phyloP scores from a whole-genome alignment of 495 filamentous ascomycete species.

The Annulohypoxylon moriforme region DNA sequence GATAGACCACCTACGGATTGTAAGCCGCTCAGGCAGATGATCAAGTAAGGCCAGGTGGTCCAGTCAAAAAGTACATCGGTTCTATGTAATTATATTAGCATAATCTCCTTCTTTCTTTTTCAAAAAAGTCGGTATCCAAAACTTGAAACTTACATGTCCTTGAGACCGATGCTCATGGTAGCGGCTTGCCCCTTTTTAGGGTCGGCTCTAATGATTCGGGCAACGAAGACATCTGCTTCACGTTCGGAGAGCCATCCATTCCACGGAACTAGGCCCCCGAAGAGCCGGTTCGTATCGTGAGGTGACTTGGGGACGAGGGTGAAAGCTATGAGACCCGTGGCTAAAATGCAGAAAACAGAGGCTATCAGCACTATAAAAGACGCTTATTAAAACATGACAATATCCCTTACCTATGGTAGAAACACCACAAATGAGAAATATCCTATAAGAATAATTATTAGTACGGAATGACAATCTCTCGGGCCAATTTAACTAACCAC shows the following conservation, averaged over 20 bases:
- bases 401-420: constrained; percentile 28
- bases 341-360: constrained; percentile 11
- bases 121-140: too few species aligned
- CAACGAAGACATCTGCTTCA: constrained; percentile 31
- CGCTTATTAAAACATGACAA: too few species aligned
- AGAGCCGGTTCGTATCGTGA: constrained; percentile 29
- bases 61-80: constrained; percentile 30
- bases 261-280: constrained; percentile 31
- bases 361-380: background rate
- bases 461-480: background rate
- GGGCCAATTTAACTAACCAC: constrained; percentile 10
- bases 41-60: constrained; percentile 34
- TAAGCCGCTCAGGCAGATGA: constrained; percentile 36
- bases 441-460: constrained; percentile 15
- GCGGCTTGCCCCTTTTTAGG: constrained; percentile 32
- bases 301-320: constrained; percentile 29
- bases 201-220: constrained; percentile 29
- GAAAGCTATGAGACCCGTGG: constrained; percentile 26
- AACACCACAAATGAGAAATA: constrained; percentile 33
- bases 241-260: constrained; percentile 32
- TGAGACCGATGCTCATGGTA: constrained; percentile 27
- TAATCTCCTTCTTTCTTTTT: background rate
- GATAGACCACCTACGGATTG: constrained; percentile 27
- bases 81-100: background rate
- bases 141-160: constrained; percentile 24